Conservation (phyloP, 768 basidiomycete genomes). For the Leccinum imitatum region DNA sequence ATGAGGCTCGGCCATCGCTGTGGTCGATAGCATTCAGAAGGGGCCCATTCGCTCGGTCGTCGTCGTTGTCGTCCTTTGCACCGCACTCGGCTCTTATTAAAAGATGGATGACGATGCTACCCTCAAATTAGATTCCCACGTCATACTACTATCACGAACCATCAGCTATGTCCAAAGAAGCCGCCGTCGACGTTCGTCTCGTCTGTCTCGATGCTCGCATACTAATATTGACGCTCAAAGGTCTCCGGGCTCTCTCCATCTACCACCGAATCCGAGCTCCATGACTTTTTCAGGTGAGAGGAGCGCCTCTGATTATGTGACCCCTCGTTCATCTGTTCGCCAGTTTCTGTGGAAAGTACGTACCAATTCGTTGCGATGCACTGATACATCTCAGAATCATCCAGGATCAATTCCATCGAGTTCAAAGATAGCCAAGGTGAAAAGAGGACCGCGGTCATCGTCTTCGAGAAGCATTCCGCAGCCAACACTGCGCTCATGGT, state of each 20-base stretch:
- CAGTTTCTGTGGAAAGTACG: constrained; percentile 87
- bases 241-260: constrained; percentile 68
- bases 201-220: background rate
- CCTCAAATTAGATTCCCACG: constrained; percentile 15
- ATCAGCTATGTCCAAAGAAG: constrained; percentile 22
- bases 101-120: background rate
- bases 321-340: constrained; percentile 4
- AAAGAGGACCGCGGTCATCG: constrained; percentile 57
- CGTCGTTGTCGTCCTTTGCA: constrained; percentile 14
- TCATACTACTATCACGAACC: background rate
- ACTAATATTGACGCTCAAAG: constrained; percentile 34
- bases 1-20: constrained; percentile 21
- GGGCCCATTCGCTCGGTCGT: constrained; percentile 4
- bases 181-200: constrained; percentile 38
- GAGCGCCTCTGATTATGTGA: background rate
- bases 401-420: constrained; percentile 69
- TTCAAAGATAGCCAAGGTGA: constrained; percentile 41
- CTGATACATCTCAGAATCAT: constrained; percentile 3
- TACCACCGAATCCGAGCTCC: constrained; percentile 66
- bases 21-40: background rate
- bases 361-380: background rate
- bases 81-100: constrained; percentile 3
- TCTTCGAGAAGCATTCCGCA: constrained; percentile 82
- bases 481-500: constrained; percentile 88
- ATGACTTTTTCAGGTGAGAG: constrained; percentile 80